phyloP scores from a whole-genome alignment of 2,329 filamentous ascomycete genomes.

The Daldinia eschscholtzii region DNA sequence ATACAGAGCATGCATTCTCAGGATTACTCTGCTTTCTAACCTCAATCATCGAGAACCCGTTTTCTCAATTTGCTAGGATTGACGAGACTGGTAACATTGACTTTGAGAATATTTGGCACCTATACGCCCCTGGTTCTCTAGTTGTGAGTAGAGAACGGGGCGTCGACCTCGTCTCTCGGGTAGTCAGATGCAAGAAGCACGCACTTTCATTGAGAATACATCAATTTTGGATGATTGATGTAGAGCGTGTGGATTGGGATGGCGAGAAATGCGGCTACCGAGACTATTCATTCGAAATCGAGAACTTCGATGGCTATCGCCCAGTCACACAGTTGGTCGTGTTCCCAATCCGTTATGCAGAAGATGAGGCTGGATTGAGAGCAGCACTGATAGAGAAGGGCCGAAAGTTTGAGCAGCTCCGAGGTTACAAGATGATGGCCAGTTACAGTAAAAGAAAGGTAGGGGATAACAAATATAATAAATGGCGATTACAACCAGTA shows the following conservation, averaged over 20 bases:
- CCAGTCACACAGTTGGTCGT: conserved; percentile 49
- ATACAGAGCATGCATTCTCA: conserved; percentile 34
- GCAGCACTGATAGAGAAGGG: conserved; percentile 50
- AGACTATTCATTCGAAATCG: conserved; percentile 45
- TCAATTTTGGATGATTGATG: conserved; percentile 45
- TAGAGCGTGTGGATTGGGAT: conserved; percentile 57
- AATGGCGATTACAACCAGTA: neutral
- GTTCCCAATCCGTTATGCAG: conserved; percentile 50
- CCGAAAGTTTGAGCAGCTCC: conserved; percentile 51
- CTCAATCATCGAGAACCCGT: conserved; percentile 49
- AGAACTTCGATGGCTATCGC: conserved; percentile 47
- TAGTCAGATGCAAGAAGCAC: conserved; percentile 49
- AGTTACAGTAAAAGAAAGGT: conserved; percentile 50
- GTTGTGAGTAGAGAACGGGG: conserved; percentile 52
- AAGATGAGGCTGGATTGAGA: conserved; percentile 45
- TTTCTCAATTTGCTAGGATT: conserved; percentile 48
- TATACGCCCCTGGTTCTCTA: conserved; percentile 53
- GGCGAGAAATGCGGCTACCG: conserved; percentile 51
- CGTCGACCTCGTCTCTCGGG: conserved; percentile 54
- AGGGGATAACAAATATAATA: neutral
- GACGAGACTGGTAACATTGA: conserved; percentile 50
- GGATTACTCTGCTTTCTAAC: conserved; percentile 51
- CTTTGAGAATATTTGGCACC: conserved; percentile 53
- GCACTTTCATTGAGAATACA: accelerated
- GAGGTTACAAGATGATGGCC: conserved; percentile 53